Base-by-base conservation (phyloP, 2,329 filamentous ascomycete species). In the Colletotrichum siamense region DNA sequence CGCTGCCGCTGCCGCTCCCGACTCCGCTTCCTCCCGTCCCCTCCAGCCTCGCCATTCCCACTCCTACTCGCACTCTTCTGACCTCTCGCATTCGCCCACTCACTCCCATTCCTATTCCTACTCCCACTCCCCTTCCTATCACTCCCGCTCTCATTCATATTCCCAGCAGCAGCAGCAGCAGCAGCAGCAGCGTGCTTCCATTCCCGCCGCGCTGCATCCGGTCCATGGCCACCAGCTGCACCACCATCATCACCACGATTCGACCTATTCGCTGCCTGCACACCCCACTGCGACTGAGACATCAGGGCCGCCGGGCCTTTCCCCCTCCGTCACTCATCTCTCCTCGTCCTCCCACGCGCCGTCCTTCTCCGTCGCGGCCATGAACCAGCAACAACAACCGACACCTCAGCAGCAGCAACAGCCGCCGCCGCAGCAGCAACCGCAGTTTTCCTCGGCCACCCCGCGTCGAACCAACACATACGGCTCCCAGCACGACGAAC, bases 401-500 rank as follows among this genome's bases (percentile, higher is more conserved):
- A 26, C 69, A 36, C 61, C 34, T 24, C 44, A 64, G 34, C 66
- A 75, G 64, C 62, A 52, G 28, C 74, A 13, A 30, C 69, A 85
- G 79, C 85, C 85, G 49, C 30, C 28, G 32, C 32, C 22, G 79
- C 79, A 80, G 79, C 81, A 82, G 77, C 84, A 82, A 78, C 85
- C 85, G 79, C 79, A 83, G 55, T 82, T 81, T 82, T 85, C 79
- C 83, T 77, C 73, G 18, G 72, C 81, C 73, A 77, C 83, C 76
- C 83, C 83, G 64, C 82, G 86, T 79, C 85, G 86, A 79, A 80
- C 84, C 69, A 84, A 82, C 70, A 84, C 82, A 66, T 87, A 86
- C 81, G 81, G 82, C 77, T 83, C 84, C 13, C 83, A 85, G 80
- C 87, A 88, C 80, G 89, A 91, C 82, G 89, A 91, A 83, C 86